Evolutionary conservation across 1,284 basidiomycete genomes (phyloP), one percentile per base, ranked within the genome.

Genomic region (Boletus sp.): DNA sequence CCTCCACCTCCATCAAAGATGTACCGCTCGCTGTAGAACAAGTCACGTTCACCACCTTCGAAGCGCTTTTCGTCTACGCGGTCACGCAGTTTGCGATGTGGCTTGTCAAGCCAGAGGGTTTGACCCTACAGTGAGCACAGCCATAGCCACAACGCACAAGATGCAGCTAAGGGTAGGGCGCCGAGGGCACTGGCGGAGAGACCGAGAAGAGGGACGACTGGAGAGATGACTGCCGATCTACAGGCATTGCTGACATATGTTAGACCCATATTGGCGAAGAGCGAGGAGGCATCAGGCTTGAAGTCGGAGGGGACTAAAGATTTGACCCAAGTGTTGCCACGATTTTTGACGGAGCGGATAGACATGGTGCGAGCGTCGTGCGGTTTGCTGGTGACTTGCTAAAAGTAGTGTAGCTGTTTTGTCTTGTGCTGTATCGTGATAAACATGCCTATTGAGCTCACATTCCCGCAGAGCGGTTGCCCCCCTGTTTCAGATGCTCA

Each of bases 61-160:
- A 95, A 69, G 82, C 80, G 2, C 79, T 88, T n/a, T 76, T 91
- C 1, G 75, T 91, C n/a, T 93, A 93, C 68, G 82, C 86, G 2
- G 82, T 86, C 31, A 90, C 91, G 3, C 93, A 95, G 69, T 82
- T 95, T 33, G 86, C 83, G 11, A 82, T 90, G 79, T 91, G 90
- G 83, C 77, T 91, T 17, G 82, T 82, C 31, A 89, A 86, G 67
- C 87, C 88, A 7, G 88, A 89, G 58, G n/a, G n/a, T 81, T 84
- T 65, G 88, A 89, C 55, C 56, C 74, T 4, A 49, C 70, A 61
- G 82, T 79, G 55, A 83, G 25, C 64, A 71, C 43, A 46, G 19
- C 25, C 55, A 66, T 38, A 23, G 33, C 3, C 62, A 71, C 7
- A 55, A 38, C 6, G n/a, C 56, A 3, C 68, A 60, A 17, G 71